Conservation (phyloP, 345 rosid genomes). For the Acer negundo region DNA sequence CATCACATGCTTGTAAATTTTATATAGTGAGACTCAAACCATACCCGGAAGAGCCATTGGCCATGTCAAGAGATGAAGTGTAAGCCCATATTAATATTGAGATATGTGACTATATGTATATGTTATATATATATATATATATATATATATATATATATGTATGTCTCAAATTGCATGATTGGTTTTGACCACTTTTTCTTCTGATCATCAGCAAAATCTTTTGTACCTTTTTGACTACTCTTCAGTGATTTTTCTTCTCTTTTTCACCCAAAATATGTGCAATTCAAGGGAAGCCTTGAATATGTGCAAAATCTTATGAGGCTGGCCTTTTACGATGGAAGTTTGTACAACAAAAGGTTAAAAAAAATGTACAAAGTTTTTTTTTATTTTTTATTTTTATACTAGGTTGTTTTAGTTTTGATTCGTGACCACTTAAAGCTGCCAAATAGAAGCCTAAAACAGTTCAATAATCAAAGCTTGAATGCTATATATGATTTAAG, state of each 20-base stretch:
- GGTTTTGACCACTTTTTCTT: slow-evolving; percentile 76
- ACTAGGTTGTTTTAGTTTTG: neutral
- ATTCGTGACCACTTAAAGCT: slow-evolving; percentile 9
- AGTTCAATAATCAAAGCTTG: slow-evolving; percentile 1
- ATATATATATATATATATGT: slow-evolving; percentile 1
- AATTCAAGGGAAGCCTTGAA: slow-evolving; percentile 20
- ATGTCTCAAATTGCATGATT: slow-evolving; percentile 57
- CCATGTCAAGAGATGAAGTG: too few species aligned
- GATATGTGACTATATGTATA: too few species aligned
- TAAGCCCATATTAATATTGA: too few species aligned
- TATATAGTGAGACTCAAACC: too few species aligned
- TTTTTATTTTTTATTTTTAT: neutral
- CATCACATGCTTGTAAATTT: too few species aligned
- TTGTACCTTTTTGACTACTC: slow-evolving; percentile 38
- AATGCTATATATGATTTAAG: neutral
- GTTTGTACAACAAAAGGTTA: slow-evolving; percentile 13
- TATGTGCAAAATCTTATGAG: neutral
- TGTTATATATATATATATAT: too few species aligned
- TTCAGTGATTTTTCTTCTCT: slow-evolving; percentile 10
- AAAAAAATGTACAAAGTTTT: neutral
- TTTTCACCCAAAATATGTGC: slow-evolving; percentile 27
- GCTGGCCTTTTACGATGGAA: slow-evolving; percentile 23
- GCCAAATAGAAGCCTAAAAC: neutral
- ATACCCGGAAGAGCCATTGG: too few species aligned
- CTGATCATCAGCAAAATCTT: slow-evolving; percentile 32